Base-by-base conservation (phyloP, 352 stramenopile species). In the Globisporangium nodosum region DNA sequence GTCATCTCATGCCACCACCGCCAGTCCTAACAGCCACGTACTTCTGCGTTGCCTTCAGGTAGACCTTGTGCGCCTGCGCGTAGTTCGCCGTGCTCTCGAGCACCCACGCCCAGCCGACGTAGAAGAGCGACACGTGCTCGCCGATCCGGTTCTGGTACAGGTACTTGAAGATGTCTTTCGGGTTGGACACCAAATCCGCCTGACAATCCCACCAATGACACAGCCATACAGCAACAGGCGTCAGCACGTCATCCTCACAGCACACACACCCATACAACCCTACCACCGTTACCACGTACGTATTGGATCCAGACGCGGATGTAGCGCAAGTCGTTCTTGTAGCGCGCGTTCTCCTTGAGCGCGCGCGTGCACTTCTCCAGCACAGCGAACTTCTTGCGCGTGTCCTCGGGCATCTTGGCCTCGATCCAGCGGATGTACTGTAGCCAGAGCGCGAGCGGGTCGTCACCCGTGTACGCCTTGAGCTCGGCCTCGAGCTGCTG, bases 81-180 rank as follows among this genome's bases (percentile, higher is more conserved):
- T 92, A 92, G 66, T 88, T 92, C 15, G 66, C 81, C 61, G 84
- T 74, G 48, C 76, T 92, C 65, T 95, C 85, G 5, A 90, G 63
- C 21, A 93, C 81, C 64, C 87, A 87, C 18, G 85, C 83, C 85
- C 85, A 95, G 48, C 81, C 85, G 11, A 93, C 85, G 68, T 93
- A 95, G 59, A 93, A 95, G 33, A 95, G 55, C 1, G 85, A 82
- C 3, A 93, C 70, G 12, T 74, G 70, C 61, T 92, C 81, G 16
- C 85, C 85, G 39, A 95, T 93, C 55, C 90, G 91, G 71, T 91
- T 91, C 56, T 87, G 75, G 65, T 93, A 92, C 47, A 95, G 61
- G 56, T 89, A 95, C 61, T 90, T 92, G 68, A 95, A 95, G 60
- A 95, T 91, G 45, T 95, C 85, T 58, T 91, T 90, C 0, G 85